Conservation (phyloP, 108 stramenopile genomes). For the Cyclostephanos invisitatus region DNA sequence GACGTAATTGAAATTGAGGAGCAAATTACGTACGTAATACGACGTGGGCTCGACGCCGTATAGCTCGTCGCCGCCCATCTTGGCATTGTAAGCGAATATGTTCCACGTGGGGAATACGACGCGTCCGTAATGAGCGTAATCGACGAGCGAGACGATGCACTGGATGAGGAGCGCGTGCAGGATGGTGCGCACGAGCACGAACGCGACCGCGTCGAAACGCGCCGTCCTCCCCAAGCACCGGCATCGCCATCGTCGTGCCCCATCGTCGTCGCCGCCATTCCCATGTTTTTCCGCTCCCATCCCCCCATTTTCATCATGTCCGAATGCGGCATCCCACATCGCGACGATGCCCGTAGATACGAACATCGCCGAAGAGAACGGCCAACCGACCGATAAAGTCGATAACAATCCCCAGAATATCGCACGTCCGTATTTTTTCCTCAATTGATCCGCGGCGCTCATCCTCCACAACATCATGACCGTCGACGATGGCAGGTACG, state of each 20-base stretch:
- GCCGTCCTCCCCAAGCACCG: not conserved
- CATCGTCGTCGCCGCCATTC: not conserved
- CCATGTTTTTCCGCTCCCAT: not conserved
- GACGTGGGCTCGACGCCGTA: conserved; percentile 95
- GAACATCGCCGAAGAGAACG: conserved; percentile 94
- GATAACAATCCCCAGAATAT: conserved; percentile 74
- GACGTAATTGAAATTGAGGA: conserved; percentile 88
- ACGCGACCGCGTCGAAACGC: not conserved
- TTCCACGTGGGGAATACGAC: conserved; percentile 69
- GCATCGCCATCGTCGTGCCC: not conserved
- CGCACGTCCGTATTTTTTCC: conserved; percentile 45
- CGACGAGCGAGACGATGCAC: conserved; percentile 59
- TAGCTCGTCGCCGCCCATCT: conserved; percentile 88
- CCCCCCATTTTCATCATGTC: not conserved
- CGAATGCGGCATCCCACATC: conserved; percentile 40
- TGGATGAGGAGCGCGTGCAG: conserved; percentile 53
- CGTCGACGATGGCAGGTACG: conserved; percentile 85
- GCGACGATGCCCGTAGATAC: conserved; percentile 84
- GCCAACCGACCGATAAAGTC: conserved; percentile 92
- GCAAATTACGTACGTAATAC: conserved; percentile 93
- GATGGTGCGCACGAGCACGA: conserved; percentile 28
- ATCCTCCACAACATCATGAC: conserved; percentile 66
- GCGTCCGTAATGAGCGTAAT: conserved; percentile 61
- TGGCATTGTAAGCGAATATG: conserved; percentile 81
- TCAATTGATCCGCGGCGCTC: conserved; percentile 54